phyloP scores from a whole-genome alignment of 345 rosid species.

The Erodium maritimum region DNA sequence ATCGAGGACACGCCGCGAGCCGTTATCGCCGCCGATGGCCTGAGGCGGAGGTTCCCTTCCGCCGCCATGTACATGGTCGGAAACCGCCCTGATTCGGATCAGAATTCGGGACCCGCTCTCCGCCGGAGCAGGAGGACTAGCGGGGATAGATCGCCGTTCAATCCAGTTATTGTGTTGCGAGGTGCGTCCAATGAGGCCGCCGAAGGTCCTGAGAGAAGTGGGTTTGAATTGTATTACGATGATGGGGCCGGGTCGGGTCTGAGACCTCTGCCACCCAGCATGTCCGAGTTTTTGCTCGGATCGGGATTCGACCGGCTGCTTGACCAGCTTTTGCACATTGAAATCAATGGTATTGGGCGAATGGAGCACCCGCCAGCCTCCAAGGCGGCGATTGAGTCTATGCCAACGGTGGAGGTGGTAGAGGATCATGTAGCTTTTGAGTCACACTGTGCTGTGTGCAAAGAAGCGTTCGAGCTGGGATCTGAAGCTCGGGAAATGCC shows the following conservation, averaged over 20 bases:
- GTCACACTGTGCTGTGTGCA: constrained; percentile 84
- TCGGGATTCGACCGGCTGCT: constrained; percentile 75
- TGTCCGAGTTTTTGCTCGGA: constrained; percentile 79
- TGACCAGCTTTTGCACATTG: constrained; percentile 74
- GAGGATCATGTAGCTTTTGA: constrained; percentile 29
- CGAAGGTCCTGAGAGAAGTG: constrained; percentile 22
- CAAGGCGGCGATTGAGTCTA: constrained; percentile 71
- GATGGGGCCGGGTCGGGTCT: constrained; percentile 78
- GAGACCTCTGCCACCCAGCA: constrained; percentile 62
- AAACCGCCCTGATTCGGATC: constrained; percentile 10
- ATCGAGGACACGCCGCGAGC: constrained; percentile 31
- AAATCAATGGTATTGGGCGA: constrained; percentile 41
- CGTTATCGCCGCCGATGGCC: constrained; percentile 15
- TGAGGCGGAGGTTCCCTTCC: constrained; percentile 23
- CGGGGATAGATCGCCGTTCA: constrained; percentile 60
- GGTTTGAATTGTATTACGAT: constrained; percentile 67
- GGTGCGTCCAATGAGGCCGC: constrained; percentile 23
- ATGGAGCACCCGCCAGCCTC: constrained; percentile 72
- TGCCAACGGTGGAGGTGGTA: constrained; percentile 49
- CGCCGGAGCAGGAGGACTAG: constrained; percentile 32
- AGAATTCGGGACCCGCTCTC: constrained; percentile 5
- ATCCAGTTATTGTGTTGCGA: constrained; percentile 74
- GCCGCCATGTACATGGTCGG: constrained; percentile 34
- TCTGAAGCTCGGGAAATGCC: constrained; percentile 85
- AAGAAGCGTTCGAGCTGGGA: constrained; percentile 58